phyloP scores from a whole-genome alignment of 805 yeast genomes.

The Clavispora phyllophila region DNA sequence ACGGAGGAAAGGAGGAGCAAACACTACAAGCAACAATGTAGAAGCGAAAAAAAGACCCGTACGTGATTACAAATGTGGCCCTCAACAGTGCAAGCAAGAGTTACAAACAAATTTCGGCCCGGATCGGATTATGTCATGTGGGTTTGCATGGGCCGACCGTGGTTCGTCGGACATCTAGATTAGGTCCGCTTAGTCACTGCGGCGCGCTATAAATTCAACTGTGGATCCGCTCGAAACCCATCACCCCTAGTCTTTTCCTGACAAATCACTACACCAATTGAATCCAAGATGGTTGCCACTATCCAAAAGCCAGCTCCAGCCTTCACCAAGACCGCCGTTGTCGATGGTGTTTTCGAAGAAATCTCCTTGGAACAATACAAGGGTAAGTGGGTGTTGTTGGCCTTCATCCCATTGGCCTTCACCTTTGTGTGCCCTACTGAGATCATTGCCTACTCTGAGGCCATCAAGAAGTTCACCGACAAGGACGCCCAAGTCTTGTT shows the following conservation, averaged over 20 bases:
- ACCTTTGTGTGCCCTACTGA: constrained; percentile 99
- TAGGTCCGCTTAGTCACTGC: constrained; percentile 9
- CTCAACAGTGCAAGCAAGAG: no score
- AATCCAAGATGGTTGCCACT: constrained; percentile 66
- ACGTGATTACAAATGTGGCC: no score
- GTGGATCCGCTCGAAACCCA: constrained; percentile 1
- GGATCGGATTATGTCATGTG: not conserved
- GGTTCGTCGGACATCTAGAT: constrained; percentile 10
- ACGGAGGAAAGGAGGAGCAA: not conserved
- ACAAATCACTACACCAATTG: not conserved
- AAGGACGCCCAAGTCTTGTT: constrained; percentile 86
- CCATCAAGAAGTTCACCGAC: constrained; percentile 81
- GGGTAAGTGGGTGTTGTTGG: constrained; percentile 97
- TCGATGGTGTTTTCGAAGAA: constrained; percentile 95
- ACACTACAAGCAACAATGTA: not conserved
- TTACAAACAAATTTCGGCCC: not conserved
- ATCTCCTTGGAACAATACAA: constrained; percentile 89
- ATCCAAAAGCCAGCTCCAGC: constrained; percentile 96
- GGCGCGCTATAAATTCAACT: constrained; percentile 11
- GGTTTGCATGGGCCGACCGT: not conserved
- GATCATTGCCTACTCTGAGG: constrained; percentile 97
- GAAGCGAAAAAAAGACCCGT: not conserved
- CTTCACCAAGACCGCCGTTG: constrained; percentile 95
- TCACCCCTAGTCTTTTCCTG: not conserved
- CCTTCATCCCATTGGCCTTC: constrained; percentile 98